These are phyloP conservation scores for Arthroderma sp. DNA, from an alignment of 2,329 filamentous ascomycete genomes.

Conservation along the genomic window DNA sequence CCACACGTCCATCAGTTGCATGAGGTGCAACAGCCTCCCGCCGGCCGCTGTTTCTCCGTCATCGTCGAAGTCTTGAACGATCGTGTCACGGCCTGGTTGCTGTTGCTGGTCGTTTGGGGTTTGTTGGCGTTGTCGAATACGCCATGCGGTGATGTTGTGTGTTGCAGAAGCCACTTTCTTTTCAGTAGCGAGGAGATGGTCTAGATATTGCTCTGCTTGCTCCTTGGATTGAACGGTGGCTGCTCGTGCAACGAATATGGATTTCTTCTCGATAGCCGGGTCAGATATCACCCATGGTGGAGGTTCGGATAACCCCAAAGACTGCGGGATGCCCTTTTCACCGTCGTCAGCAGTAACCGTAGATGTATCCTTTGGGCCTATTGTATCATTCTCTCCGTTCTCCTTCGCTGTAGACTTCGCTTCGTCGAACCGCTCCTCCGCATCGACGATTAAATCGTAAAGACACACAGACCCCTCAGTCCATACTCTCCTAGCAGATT, in stretches of 20 bases:
- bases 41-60: slow-evolving; percentile 93
- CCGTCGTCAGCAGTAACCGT: slow-evolving; percentile 20
- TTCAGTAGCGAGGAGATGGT: slow-evolving; percentile 67
- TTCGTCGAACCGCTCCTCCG: slow-evolving; percentile 41
- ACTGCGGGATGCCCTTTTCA: neutral
- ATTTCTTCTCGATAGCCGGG: slow-evolving; percentile 67
- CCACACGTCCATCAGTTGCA: slow-evolving; percentile 94
- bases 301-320: slow-evolving; percentile 20
- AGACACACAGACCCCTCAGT: slow-evolving; percentile 67
- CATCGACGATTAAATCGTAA: slow-evolving; percentile 75
- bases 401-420: slow-evolving; percentile 28
- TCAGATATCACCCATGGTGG: slow-evolving; percentile 64
- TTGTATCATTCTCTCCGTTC: neutral
- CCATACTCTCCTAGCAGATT: slow-evolving; percentile 57
- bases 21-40: slow-evolving; percentile 68
- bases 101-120: neutral
- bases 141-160: slow-evolving; percentile 93
- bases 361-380: neutral
- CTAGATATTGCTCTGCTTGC: slow-evolving; percentile 59
- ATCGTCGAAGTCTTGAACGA: slow-evolving; percentile 85
- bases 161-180: slow-evolving; percentile 76
- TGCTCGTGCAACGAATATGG: slow-evolving; percentile 71
- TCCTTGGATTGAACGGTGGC: slow-evolving; percentile 56
- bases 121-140: slow-evolving; percentile 46
- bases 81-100: slow-evolving; percentile 23